Percentiles rank a stretch among this genome's conserved stretches.
Conservation (phyloP, 257 asterid genomes). For the Plectranthus barbatus region DNA sequence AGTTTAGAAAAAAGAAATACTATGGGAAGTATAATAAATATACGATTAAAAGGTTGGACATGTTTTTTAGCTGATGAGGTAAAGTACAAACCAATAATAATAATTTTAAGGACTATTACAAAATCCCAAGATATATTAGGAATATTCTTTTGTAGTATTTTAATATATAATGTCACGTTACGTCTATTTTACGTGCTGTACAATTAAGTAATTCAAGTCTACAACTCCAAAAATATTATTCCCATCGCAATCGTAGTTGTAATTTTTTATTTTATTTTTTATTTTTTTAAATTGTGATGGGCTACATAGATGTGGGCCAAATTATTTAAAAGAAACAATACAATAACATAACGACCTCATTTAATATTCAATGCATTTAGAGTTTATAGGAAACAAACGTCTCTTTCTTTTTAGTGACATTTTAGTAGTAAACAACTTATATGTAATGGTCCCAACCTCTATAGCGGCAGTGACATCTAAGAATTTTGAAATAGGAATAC, state of each 20-base stretch:
- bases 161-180: neutral
- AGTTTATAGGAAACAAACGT: neutral
- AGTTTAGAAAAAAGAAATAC: no score
- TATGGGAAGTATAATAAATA: no score
- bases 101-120: no score
- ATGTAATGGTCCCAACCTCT: no score
- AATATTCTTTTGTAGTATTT: neutral
- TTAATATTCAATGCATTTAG: neutral
- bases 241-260: neutral
- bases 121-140: no score
- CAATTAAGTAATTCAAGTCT: neutral
- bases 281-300: neutral
- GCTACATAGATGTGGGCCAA: neutral
- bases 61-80: neutral
- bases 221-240: neutral
- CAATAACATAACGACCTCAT: neutral
- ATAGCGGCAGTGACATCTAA: no score
- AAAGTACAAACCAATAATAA: no score
- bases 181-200: neutral
- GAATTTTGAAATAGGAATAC: no score
- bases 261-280: neutral
- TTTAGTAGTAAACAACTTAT: no score
- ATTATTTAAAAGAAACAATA: neutral
- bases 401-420: neutral
- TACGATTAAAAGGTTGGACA: no score